Evolutionary conservation across 306 rosid genomes (phyloP).

Genomic region (Malus sylvestris): DNA sequence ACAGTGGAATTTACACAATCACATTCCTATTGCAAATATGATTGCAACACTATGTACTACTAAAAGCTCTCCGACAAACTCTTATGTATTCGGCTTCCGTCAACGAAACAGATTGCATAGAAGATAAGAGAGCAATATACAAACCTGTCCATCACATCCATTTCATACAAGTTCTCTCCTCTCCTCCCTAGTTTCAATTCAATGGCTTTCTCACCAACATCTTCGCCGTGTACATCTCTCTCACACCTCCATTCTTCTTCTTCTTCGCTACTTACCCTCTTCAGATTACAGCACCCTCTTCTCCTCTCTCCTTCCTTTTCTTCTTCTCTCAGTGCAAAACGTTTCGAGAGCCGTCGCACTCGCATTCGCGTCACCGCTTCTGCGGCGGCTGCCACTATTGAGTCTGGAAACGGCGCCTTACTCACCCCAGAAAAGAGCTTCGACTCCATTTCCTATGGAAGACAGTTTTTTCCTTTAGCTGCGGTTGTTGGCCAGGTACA

Average conservation of each 20-base stretch:
- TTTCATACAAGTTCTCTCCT: not conserved
- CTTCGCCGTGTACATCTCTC: slow-evolving; percentile 5
- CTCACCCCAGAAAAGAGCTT: slow-evolving; percentile 27
- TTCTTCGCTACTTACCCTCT: slow-evolving; percentile 14
- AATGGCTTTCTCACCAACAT: slow-evolving; percentile 21
- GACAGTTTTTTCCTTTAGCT: slow-evolving; percentile 84
- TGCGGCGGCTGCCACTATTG: slow-evolving; percentile 18
- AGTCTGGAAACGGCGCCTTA: slow-evolving; percentile 62
- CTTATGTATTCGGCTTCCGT: not conserved
- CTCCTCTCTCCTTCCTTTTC: slow-evolving; percentile 18
- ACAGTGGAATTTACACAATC: too few species aligned
- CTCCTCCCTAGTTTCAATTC: not conserved
- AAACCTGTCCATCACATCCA: not conserved
- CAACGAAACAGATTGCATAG: not conserved
- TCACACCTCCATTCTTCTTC: slow-evolving; percentile 22
- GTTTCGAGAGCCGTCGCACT: slow-evolving; percentile 4
- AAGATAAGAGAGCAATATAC: not conserved
- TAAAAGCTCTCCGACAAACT: too few species aligned
- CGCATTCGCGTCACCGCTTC: slow-evolving; percentile 22
- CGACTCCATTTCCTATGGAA: slow-evolving; percentile 37
- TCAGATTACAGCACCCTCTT: slow-evolving; percentile 17
- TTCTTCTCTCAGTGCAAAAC: slow-evolving; percentile 5
- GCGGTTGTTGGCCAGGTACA: slow-evolving; percentile 93
- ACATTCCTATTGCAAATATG: too few species aligned
- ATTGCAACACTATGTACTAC: too few species aligned